Evolutionary conservation across 2,329 filamentous ascomycete genomes (phyloP), one percentile per base, ranked within the genome.

Genomic region (Claviceps cyperi): DNA sequence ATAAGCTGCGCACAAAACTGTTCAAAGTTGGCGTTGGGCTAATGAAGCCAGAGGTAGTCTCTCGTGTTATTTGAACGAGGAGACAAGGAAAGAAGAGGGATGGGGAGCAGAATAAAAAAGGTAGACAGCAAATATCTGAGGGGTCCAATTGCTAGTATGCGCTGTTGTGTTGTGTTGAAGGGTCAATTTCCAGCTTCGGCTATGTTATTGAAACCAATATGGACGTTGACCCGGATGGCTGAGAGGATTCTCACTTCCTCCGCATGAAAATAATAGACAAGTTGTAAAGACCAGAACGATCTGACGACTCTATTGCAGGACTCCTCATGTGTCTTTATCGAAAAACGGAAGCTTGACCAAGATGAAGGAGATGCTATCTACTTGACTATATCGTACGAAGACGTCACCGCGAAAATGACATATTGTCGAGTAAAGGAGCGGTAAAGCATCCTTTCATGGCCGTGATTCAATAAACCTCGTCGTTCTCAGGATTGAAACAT

Each of bases 401-500:
- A 45, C 32, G 32, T 32, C 28, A 38, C 32, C 35, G 19, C 43
- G 24, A 49, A 22, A 38, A 43, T 17, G 50, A 47, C 32, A 24
- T 43, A 36, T 35, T 36, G 22, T 48, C 28, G 41, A 45, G 46
- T 45, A 48, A 50, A 22, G 43, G 51, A 48, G 50, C 49, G 43
- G 41, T 46, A 50, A 50, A 39, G 41, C 22, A 50, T 19, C 49
- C 46, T 55, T 50, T 50, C 47, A 43, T 13, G 22, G 49, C 40
- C 53, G 52, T 52, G 53, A 57, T 57, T 50, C 46, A 52, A 49
- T 45, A 47, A 47, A 28, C 17, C 39, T 48, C 38, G 43, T 44
- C 35, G 48, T 57, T 57, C 55, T 56, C 55, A 56, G 56, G 55
- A 57, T 57, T 53, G 48, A 41, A 43, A 21, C 48, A 32, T 51